Conservation (phyloP, 2,329 filamentous ascomycete genomes). For the Chlorencoelia australis region DNA sequence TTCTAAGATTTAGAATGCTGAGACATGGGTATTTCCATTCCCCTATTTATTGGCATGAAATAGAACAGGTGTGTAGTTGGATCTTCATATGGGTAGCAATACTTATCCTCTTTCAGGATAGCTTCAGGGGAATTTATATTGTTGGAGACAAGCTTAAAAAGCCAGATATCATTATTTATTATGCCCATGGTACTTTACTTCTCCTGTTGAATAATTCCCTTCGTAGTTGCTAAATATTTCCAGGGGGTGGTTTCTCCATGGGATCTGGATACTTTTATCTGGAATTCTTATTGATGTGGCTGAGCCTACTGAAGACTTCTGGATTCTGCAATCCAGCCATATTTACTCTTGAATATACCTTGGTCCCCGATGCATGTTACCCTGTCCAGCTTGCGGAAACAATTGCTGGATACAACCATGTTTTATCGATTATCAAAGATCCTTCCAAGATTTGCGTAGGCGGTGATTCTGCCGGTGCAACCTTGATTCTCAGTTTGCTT, state of each 20-base stretch:
- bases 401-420: conserved; percentile 59
- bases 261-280: conserved; percentile 76
- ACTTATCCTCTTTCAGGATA: conserved; percentile 27
- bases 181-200: conserved; percentile 56
- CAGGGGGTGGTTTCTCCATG: conserved; percentile 77
- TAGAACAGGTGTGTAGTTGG: conserved; percentile 34
- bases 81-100: background rate
- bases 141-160: conserved; percentile 46
- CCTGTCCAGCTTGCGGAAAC: conserved; percentile 65
- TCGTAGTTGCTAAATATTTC: background rate
- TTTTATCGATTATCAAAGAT: conserved; percentile 44
- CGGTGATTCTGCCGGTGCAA: conserved; percentile 73
- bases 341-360: conserved; percentile 70
- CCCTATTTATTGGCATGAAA: conserved; percentile 55
- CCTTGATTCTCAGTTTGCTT: conserved; percentile 62
- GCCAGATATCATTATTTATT: conserved; percentile 73
- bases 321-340: conserved; percentile 66
- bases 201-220: background rate
- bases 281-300: conserved; percentile 69
- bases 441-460: conserved; percentile 58
- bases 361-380: conserved; percentile 59
- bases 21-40: conserved; percentile 56
- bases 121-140: conserved; percentile 60
- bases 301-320: conserved; percentile 50
- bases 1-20: conserved; percentile 65